Evolutionary conservation across 164 flowering plant species (phyloP).

Genomic region (Berberis thunbergii): DNA sequence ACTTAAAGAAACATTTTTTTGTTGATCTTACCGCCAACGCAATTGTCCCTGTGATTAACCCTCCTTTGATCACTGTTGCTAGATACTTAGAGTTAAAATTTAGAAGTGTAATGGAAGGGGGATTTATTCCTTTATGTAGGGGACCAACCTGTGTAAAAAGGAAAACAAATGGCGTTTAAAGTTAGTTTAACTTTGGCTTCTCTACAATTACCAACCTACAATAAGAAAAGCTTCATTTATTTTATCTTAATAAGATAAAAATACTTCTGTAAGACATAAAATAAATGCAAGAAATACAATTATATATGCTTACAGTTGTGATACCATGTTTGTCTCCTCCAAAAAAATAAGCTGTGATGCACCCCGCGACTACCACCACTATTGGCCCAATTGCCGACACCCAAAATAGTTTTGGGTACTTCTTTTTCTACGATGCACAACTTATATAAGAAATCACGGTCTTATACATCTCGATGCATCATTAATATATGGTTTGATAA

Average conservation of each 20-base stretch:
- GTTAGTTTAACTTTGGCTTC: too few species aligned
- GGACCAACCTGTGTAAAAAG: slow-evolving; percentile 54
- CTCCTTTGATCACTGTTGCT: slow-evolving; percentile 38
- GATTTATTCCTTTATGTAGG: slow-evolving; percentile 66
- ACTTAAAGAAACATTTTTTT: not conserved
- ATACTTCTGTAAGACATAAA: too few species aligned
- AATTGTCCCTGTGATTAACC: slow-evolving; percentile 48
- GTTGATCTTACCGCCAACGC: slow-evolving; percentile 57
- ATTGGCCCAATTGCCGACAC: slow-evolving; percentile 78
- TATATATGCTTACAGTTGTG: slow-evolving; percentile 30
- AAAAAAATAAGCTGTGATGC: slow-evolving; percentile 46
- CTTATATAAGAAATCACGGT: too few species aligned
- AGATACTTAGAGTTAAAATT: slow-evolving; percentile 45
- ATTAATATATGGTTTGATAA: not conserved
- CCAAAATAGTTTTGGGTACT: slow-evolving; percentile 57
- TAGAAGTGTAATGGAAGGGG: slow-evolving; percentile 37
- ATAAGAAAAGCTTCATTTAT: too few species aligned
- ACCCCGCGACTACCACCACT: slow-evolving; percentile 43
- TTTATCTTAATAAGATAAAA: too few species aligned
- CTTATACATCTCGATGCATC: too few species aligned
- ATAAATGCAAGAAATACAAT: too few species aligned
- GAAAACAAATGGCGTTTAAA: too few species aligned
- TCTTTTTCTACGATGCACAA: slow-evolving; percentile 37
- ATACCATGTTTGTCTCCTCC: slow-evolving; percentile 57
- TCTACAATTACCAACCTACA: too few species aligned